Base-by-base conservation (phyloP, 768 basidiomycete genomes). In the Suillus weaverae region DNA sequence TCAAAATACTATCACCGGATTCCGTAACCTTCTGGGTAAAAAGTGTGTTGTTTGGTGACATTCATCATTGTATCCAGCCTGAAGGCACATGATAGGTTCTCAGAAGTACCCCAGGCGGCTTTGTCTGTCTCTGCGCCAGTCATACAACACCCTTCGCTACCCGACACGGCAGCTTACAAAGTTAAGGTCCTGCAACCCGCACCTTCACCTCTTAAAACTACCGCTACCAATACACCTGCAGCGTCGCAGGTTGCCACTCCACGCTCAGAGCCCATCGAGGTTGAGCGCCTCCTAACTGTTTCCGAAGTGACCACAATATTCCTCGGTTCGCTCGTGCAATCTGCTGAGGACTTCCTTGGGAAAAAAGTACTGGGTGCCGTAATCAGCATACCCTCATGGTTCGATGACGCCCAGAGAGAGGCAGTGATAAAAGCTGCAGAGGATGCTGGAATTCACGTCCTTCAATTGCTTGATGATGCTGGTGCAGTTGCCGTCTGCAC, bases 1-100 rank as follows among this genome's bases (percentile, higher is more conserved):
- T 0, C 83, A 89, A 71, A 99, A 99, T 76, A 97, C 96, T 20
- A 95, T 99, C 71, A 88, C 87, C n/a, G 93, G 91, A 2, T 99
- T 99, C 83, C 85, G 96, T 32, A 95, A 97, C 74, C 81, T 98
- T 9, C 81, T 99, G 33, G 97, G 97, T 62, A 93, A 95, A 83
- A 95, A 88, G 91, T 96, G 64, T 33, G 86, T 78, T n/a, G 14
- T 22, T 35, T 56, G 32, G 5, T 38, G 11, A n/a, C 39, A 32
- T 33, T 11, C 39, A 41, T 30, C 26, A 57, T 41, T 16, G 18
- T 20, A 32, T 41, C 14, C 32, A 5, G 5, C 18, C 20, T 68
- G n/a, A 60, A 26, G 26, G 4, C 38, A 46, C 54, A 56, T n/a
- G 18, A 9, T 66, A 93, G 91, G 72, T 94, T 91, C 77, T 91